Evolutionary conservation across 441 rosid species (phyloP).

Genomic region (Raphanus hybrid): DNA sequence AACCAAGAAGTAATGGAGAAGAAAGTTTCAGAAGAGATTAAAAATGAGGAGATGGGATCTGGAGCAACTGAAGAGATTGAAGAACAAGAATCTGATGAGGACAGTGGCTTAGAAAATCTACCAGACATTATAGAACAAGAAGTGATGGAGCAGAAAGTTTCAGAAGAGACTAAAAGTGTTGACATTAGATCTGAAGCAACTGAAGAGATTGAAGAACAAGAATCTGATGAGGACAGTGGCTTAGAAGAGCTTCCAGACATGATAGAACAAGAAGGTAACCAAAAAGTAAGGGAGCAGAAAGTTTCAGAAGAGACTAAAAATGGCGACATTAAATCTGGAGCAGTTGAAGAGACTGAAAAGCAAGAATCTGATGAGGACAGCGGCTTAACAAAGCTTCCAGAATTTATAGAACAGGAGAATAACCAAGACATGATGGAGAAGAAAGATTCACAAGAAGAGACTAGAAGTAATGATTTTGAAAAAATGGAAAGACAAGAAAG

Average conservation of each 20-base stretch:
- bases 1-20: slow-evolving; percentile 20
- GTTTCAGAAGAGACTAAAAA: slow-evolving; percentile 7
- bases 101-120: slow-evolving; percentile 8
- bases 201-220: neutral
- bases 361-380: slow-evolving; percentile 3
- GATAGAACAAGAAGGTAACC: neutral
- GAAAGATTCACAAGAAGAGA: too few species aligned
- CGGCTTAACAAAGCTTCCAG: too few species aligned
- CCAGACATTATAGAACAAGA: slow-evolving; percentile 16
- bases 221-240: slow-evolving; percentile 1
- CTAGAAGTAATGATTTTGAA: neutral
- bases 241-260: slow-evolving; percentile 5
- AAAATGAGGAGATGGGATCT: slow-evolving; percentile 10
- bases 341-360: neutral
- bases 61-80: slow-evolving; percentile 5
- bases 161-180: slow-evolving; percentile 9
- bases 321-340: slow-evolving; percentile 8
- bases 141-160: slow-evolving; percentile 12
- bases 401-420: too few species aligned
- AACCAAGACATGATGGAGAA: too few species aligned
- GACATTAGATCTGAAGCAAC: neutral
- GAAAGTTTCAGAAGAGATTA: slow-evolving; percentile 5
- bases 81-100: neutral
- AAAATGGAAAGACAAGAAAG: neutral
- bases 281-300: slow-evolving; percentile 23